A percentile compares a stretch with the other conserved stretches of the same genome.
phyloP scores from a whole-genome alignment of 495 filamentous ascomycete species.

The Aspergillus sclerotiicarbonarius region DNA sequence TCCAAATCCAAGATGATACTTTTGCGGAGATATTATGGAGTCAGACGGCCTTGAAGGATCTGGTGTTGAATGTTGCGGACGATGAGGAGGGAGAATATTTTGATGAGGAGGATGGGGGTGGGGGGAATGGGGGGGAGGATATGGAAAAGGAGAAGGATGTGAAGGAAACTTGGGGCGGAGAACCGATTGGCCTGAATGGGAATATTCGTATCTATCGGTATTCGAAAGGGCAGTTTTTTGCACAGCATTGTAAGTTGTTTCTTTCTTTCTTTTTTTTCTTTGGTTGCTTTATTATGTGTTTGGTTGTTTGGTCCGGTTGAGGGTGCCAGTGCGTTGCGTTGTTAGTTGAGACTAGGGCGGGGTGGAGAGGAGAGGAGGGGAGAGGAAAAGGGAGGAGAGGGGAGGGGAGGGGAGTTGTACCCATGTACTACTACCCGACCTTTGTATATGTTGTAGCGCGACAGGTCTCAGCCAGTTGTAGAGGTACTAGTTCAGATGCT shows the following conservation, averaged over 20 bases:
- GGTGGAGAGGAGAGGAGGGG: too few relatives aligned
- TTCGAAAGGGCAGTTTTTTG: constrained; percentile 81
- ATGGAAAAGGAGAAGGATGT: constrained; percentile 10
- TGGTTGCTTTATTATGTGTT: not conserved
- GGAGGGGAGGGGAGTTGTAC: too few relatives aligned
- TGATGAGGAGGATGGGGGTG: constrained; percentile 35
- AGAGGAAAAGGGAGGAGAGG: too few relatives aligned
- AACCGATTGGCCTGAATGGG: constrained; percentile 80
- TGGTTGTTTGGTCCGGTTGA: not conserved
- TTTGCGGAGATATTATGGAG: constrained; percentile 78
- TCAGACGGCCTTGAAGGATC: constrained; percentile 34
- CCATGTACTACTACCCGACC: too few relatives aligned
- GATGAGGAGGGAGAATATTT: constrained; percentile 51
- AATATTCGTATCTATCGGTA: constrained; percentile 95
- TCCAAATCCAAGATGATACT: constrained; percentile 71
- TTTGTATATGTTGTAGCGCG: too few relatives aligned
- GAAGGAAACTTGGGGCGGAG: constrained; percentile 68
- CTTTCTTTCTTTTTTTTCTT: not conserved
- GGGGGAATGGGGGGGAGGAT: constrained; percentile 47
- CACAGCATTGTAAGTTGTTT: constrained; percentile 70
- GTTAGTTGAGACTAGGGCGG: not conserved
- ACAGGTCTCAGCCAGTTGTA: not conserved
- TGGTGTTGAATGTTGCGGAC: constrained; percentile 22
- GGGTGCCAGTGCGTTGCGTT: not conserved
- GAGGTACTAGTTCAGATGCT: constrained; percentile 1